Conservation (phyloP, 306 rosid species). For the Quercus glauca region DNA sequence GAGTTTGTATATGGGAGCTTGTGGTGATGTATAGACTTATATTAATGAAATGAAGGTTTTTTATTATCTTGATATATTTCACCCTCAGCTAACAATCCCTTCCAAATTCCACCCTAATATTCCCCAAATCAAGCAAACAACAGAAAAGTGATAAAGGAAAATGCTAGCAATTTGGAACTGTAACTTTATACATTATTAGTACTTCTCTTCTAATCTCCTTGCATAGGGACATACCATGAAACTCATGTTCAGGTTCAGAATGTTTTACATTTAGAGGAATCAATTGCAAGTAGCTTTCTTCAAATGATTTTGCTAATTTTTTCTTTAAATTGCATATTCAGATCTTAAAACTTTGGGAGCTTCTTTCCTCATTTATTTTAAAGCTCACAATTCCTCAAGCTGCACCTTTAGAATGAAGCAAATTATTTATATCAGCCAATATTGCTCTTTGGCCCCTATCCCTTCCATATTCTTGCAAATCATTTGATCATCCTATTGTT, state of each 20-base stretch:
- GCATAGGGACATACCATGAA: background rate
- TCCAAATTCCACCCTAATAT: background rate
- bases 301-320: conserved; percentile 21
- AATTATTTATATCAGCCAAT: conserved; percentile 77
- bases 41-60: no score
- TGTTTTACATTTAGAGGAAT: background rate
- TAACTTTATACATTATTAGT: background rate
- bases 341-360: conserved; percentile 68
- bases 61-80: no score
- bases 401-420: conserved; percentile 79
- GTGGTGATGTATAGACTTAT: no score
- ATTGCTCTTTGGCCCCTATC: background rate
- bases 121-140: background rate
- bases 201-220: background rate
- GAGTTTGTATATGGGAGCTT: no score
- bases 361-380: conserved; percentile 58
- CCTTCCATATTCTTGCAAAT: no score
- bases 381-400: conserved; percentile 86
- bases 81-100: no score
- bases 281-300: conserved; percentile 1
- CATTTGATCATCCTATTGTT: no score
- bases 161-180: background rate
- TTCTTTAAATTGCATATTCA: conserved; percentile 26
- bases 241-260: background rate
- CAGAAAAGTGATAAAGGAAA: background rate